These are phyloP conservation scores for Malus hybrid DNA, from an alignment of 331 rosid genomes.

Conservation along the genomic window DNA sequence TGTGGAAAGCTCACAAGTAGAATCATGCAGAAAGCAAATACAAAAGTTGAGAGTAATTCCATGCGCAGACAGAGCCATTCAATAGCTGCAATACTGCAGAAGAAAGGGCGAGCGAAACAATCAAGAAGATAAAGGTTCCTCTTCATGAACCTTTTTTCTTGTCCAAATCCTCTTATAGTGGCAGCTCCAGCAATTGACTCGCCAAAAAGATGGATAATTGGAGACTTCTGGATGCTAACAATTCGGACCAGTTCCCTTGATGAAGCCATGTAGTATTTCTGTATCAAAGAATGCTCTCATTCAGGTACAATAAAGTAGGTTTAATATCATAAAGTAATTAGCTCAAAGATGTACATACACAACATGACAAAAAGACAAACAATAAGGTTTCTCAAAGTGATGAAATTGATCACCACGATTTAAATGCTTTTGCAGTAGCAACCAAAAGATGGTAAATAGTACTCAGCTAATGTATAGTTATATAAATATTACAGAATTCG, in stretches of 20 bases:
- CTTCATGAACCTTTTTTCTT: constrained; percentile 93
- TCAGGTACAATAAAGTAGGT: constrained; percentile 5
- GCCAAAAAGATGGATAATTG: constrained; percentile 87
- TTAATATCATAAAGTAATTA: background rate
- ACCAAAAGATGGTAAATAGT: background rate
- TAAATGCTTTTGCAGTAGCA: background rate
- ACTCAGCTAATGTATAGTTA: background rate
- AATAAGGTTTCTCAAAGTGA: background rate
- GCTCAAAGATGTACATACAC: background rate
- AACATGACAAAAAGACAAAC: background rate
- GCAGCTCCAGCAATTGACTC: constrained; percentile 99
- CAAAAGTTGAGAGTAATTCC: constrained; percentile 92
- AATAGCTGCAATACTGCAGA: constrained; percentile 96
- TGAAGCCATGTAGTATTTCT: constrained; percentile 99
- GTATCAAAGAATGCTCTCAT: constrained; percentile 14
- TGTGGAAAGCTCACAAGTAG: constrained; percentile 97
- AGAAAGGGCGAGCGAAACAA: constrained; percentile 94
- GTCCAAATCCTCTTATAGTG: constrained; percentile 96
- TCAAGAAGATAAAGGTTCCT: constrained; percentile 93
- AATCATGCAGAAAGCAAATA: constrained; percentile 94
- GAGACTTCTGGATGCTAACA: constrained; percentile 97
- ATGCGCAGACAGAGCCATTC: constrained; percentile 98
- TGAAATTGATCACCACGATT: background rate
- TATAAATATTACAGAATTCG: background rate
- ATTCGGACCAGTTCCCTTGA: constrained; percentile 98